Conservation (phyloP, 2,329 filamentous ascomycete genomes). For the Colletotrichum aenigma region DNA sequence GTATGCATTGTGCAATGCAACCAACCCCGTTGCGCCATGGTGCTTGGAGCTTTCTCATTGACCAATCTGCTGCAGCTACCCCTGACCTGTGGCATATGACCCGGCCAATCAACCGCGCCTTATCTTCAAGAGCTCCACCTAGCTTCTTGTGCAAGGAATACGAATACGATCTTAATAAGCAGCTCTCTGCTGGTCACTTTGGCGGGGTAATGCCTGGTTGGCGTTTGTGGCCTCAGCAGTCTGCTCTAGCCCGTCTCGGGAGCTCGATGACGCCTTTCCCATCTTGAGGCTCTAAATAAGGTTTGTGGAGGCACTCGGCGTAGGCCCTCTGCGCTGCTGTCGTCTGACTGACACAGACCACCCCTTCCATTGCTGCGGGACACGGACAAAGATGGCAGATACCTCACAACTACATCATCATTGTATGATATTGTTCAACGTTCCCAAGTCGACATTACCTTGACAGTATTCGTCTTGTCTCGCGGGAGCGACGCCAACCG, state of each 20-base stretch:
- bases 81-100: neutral
- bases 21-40: neutral
- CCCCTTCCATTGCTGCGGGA: neutral
- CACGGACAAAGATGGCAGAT: neutral
- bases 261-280: neutral
- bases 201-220: neutral
- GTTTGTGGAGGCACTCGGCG: slow-evolving; percentile 6
- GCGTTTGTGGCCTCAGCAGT: neutral
- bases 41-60: neutral
- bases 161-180: slow-evolving; percentile 13
- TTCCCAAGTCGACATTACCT: neutral
- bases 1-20: neutral
- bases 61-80: neutral
- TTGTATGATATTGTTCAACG: neutral
- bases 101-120: neutral
- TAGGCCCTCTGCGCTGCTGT: neutral
- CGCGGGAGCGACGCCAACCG: neutral
- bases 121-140: neutral
- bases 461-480: neutral
- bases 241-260: neutral
- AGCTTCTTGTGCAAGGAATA: neutral
- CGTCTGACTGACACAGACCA: slow-evolving; percentile 6
- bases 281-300: slow-evolving; percentile 11
- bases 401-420: neutral
- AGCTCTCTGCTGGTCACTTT: neutral